A percentile compares a stretch with the other conserved stretches of the same genome.
These are phyloP conservation scores for Catunica adiposa DNA, from an alignment of 2,329 filamentous ascomycete genomes.

Conservation along the genomic window DNA sequence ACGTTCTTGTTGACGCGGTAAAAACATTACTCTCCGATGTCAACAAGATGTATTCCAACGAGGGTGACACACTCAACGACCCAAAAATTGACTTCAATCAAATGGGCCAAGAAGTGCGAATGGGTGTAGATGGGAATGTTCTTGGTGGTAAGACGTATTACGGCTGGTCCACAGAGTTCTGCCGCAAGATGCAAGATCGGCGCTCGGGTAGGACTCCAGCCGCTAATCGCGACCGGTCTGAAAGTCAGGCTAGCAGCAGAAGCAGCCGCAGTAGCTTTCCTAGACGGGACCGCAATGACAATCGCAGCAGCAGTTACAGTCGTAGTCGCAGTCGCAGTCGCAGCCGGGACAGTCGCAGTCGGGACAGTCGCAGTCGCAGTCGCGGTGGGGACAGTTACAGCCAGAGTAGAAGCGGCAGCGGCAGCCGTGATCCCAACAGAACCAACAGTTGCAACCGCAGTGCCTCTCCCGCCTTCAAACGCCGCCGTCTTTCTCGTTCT, in stretches of 20 bases:
- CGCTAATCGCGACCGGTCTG: slow-evolving; percentile 18
- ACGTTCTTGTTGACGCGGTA: slow-evolving; percentile 49
- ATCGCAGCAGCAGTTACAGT: neutral
- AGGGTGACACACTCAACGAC: slow-evolving; percentile 17
- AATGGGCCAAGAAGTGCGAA: slow-evolving; percentile 50
- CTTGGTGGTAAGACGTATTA: slow-evolving; percentile 62
- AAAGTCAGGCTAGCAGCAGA: slow-evolving; percentile 18
- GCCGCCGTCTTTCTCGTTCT: slow-evolving; percentile 16
- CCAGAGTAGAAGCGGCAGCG: neutral
- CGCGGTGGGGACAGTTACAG: neutral
- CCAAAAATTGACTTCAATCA: slow-evolving; percentile 49
- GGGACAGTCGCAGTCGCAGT: slow-evolving; percentile 1
- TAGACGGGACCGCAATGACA: neutral
- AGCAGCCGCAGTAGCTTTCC: slow-evolving; percentile 9
- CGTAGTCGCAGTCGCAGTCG: neutral
- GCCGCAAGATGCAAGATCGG: slow-evolving; percentile 53
- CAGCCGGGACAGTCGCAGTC: slow-evolving; percentile 3
- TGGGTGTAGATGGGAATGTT: slow-evolving; percentile 49
- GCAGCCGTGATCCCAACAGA: slow-evolving; percentile 16
- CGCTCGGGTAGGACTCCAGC: slow-evolving; percentile 26
- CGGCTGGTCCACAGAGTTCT: slow-evolving; percentile 71
- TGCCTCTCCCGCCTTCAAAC: slow-evolving; percentile 4
- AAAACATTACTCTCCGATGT: slow-evolving; percentile 53
- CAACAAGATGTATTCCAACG: slow-evolving; percentile 41
- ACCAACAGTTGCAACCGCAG: slow-evolving; percentile 3